Conservation (phyloP, 305 asterid genomes). For the Solanum hybrid region DNA sequence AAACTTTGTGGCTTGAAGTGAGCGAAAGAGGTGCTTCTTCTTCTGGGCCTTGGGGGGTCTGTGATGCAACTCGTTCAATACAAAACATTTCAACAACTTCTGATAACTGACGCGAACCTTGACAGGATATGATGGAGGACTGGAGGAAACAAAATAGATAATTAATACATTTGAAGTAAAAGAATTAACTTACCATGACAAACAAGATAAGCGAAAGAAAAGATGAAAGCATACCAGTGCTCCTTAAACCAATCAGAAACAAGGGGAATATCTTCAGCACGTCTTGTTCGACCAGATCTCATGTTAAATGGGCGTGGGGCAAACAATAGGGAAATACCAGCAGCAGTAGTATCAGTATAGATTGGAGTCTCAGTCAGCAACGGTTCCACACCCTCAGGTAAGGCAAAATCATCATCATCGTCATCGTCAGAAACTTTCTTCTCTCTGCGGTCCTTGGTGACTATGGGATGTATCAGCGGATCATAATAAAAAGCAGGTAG, state of each 20-base stretch:
- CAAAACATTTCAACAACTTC: constrained; percentile 92
- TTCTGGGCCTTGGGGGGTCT: constrained; percentile 99
- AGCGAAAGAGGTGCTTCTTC: constrained; percentile 90
- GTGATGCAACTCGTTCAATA: constrained; percentile 96
- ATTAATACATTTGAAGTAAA: not conserved
- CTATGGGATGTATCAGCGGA: constrained; percentile 92
- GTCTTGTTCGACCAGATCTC: constrained; percentile 98
- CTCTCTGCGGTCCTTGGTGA: constrained; percentile 76
- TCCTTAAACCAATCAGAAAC: constrained; percentile 99
- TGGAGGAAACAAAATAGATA: constrained; percentile 20
- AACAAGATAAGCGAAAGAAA: not conserved
- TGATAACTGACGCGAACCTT: constrained; percentile 99
- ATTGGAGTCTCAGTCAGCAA: constrained; percentile 56
- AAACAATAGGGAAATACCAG: constrained; percentile 90
- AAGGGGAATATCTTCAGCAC: constrained; percentile 98
- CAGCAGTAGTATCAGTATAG: constrained; percentile 96
- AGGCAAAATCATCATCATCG: constrained; percentile 74
- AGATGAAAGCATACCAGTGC: constrained; percentile 62
- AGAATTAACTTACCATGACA: not conserved
- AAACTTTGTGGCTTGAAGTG: constrained; percentile 95
- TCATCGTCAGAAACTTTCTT: constrained; percentile 66
- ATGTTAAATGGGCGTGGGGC: constrained; percentile 98
- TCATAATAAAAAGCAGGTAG: constrained; percentile 96
- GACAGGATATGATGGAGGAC: constrained; percentile 98
- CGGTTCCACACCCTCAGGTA: constrained; percentile 92